Base-by-base conservation (phyloP, 371 early-diverging fungal species). In the Mucor sp. region DNA sequence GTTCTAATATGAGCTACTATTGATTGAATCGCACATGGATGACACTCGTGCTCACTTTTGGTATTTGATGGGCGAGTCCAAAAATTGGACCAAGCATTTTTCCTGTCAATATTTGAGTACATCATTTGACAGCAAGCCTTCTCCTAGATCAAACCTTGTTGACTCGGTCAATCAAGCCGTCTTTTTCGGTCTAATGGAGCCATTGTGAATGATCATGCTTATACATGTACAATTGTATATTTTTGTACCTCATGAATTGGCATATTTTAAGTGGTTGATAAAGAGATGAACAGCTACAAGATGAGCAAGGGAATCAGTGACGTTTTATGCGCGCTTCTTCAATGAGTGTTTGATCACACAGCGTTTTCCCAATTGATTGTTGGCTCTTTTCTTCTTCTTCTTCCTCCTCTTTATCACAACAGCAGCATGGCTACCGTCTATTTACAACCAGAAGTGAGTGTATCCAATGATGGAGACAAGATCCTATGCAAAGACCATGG, bases 401-500 rank as follows among this genome's bases (percentile, higher is more conserved):
- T 33, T 48, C 48, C 35, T 62, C n/a, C 39, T 37, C 27, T 32
- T 43, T 57, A 11, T 11, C 30, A 41, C 23, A 55, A 55, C 17
- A 41, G 17, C 41, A 63, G 11, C 0, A 68, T 69, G 69, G 55
- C 64, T 0, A 60, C 60, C 58, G 17, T 43, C 27, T 63, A 68
- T 37, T 58, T 68, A 58, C 63, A 69, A 59, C 63, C 66, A 28
- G 74, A 74, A 63, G 70, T 74, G n/a, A 67, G 61, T 33, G 35
- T 63, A 3, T 69, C 69, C 7, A 74, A 66, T 14, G 70, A 74
- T 33, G 70, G 74, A 8, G 78, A 79, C 27, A 69, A 76, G 7
- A 69, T 87, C 60, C 70, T 83, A 30, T 89, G 89, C 70, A 78
- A 77, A 8, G 67, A 66, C 5, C 89, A 89, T 68, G 60, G 55